Evolutionary conservation across 495 filamentous ascomycete genomes (phyloP).

Genomic region (Pyronema omphalodes): DNA sequence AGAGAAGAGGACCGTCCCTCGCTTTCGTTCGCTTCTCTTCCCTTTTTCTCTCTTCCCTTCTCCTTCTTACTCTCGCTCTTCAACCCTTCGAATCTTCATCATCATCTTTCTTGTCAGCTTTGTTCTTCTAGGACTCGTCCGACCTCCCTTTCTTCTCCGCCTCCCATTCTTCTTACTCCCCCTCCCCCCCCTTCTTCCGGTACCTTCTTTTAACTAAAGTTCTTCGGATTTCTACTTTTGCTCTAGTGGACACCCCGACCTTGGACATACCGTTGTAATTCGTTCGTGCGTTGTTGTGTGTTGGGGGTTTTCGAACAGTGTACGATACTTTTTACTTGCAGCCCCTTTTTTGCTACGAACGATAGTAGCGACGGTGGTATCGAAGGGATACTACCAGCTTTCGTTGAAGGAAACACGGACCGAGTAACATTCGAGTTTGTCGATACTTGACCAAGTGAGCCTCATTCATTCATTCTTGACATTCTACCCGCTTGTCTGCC

Average conservation of each 20-base stretch:
- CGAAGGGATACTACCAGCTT: not conserved
- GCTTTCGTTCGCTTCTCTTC: not conserved
- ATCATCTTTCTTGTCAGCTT: not conserved
- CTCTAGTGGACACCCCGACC: not conserved
- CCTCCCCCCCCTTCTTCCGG: not conserved
- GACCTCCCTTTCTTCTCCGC: not conserved
- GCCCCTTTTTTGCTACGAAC: not conserved
- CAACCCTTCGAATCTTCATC: not conserved
- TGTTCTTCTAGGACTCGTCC: not conserved
- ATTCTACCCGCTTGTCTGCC: too few relatives aligned
- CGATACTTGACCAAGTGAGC: not conserved
- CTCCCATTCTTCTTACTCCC: not conserved
- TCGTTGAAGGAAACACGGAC: not conserved
- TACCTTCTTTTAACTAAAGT: slow-evolving; percentile 5
- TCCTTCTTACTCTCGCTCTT: not conserved
- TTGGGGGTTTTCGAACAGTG: not conserved
- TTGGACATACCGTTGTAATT: slow-evolving; percentile 5
- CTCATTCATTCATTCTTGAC: not conserved
- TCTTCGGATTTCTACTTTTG: slow-evolving; percentile 1
- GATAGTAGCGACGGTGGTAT: too few relatives aligned
- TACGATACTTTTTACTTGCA: not conserved
- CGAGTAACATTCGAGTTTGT: not conserved
- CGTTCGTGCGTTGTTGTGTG: not conserved
- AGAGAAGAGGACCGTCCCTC: not conserved
- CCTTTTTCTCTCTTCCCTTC: not conserved